A percentile compares a stretch with the other conserved stretches of the same genome.
Evolutionary conservation across 2,329 filamentous ascomycete species (phyloP).

Genomic region (Xylaria arbuscula): DNA sequence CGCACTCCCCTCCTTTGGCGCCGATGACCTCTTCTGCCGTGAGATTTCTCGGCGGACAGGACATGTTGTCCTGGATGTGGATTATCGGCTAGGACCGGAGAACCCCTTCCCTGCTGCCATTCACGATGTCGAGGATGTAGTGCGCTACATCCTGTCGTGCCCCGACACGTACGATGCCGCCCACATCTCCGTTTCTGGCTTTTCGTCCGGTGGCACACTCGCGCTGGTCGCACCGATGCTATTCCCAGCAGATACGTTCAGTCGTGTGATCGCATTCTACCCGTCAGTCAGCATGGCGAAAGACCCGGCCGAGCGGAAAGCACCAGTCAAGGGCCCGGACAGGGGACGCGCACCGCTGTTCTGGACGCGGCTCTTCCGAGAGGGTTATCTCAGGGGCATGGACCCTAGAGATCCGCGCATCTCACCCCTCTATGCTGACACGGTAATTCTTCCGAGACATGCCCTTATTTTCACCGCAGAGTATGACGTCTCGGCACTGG

Average conservation of each 20-base stretch:
- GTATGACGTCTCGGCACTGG: constrained; percentile 52
- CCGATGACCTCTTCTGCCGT: constrained; percentile 54
- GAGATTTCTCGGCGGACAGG: constrained; percentile 46
- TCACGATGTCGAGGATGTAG: constrained; percentile 53
- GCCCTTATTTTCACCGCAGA: constrained; percentile 52
- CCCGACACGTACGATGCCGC: constrained; percentile 29
- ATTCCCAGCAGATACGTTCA: constrained; percentile 58
- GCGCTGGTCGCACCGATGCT: constrained; percentile 50
- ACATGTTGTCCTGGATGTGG: constrained; percentile 35
- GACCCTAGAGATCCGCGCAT: constrained; percentile 50
- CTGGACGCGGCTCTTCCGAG: constrained; percentile 47
- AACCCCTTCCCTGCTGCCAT: constrained; percentile 53
- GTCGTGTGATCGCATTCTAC: constrained; percentile 62
- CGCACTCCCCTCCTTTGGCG: constrained; percentile 52
- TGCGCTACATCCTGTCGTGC: constrained; percentile 36
- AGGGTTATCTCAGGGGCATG: constrained; percentile 48
- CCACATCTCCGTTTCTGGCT: constrained; percentile 58
- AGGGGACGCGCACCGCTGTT: constrained; percentile 25
- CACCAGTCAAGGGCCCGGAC: constrained; percentile 44
- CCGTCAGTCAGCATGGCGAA: constrained; percentile 50
- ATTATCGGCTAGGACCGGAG: constrained; percentile 55
- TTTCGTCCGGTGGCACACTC: constrained; percentile 60
- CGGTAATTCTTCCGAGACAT: constrained; percentile 16
- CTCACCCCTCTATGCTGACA: constrained; percentile 50
- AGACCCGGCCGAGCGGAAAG: constrained; percentile 45